Percentiles rank a stretch among this genome's conserved stretches.
phyloP scores from a whole-genome alignment of 345 rosid genomes.

The Conringia planisiliqua region DNA sequence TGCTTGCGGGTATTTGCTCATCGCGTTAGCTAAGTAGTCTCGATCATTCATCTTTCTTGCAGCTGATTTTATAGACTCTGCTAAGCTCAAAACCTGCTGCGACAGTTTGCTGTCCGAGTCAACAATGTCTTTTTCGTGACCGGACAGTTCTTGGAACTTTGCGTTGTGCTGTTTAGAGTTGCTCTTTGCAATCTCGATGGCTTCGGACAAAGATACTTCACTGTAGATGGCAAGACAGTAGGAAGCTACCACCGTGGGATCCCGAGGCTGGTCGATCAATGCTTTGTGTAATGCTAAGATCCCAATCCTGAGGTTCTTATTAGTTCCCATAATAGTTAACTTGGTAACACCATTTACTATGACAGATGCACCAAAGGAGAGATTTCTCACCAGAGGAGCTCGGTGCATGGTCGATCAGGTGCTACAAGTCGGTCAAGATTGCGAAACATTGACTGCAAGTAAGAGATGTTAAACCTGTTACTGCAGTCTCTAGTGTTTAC shows the following conservation, averaged over 20 bases:
- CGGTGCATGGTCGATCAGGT: slow-evolving; percentile 69
- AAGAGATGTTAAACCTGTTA: no score
- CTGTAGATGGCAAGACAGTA: slow-evolving; percentile 35
- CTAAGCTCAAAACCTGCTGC: slow-evolving; percentile 48
- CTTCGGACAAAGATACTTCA: slow-evolving; percentile 36
- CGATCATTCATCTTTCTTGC: slow-evolving; percentile 24
- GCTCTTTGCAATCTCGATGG: slow-evolving; percentile 46
- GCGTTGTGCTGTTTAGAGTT: slow-evolving; percentile 40
- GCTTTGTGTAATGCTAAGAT: slow-evolving; percentile 72
- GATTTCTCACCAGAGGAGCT: slow-evolving; percentile 54
- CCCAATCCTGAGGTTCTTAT: slow-evolving; percentile 48
- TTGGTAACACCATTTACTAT: neutral
- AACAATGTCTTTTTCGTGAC: neutral
- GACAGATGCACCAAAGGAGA: neutral
- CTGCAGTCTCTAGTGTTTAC: neutral
- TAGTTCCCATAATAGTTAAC: neutral
- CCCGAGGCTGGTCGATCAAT: slow-evolving; percentile 51
- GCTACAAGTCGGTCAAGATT: slow-evolving; percentile 59
- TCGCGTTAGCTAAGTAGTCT: slow-evolving; percentile 29
- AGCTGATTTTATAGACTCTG: slow-evolving; percentile 34
- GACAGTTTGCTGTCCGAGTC: slow-evolving; percentile 21
- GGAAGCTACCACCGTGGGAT: slow-evolving; percentile 45
- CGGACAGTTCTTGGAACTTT: slow-evolving; percentile 39
- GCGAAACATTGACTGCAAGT: slow-evolving; percentile 50
- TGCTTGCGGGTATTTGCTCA: slow-evolving; percentile 39